Percentiles rank a stretch among this genome's conserved stretches.
Evolutionary conservation across 441 rosid species (phyloP).

Genomic region (Gossypium gossypioides): DNA sequence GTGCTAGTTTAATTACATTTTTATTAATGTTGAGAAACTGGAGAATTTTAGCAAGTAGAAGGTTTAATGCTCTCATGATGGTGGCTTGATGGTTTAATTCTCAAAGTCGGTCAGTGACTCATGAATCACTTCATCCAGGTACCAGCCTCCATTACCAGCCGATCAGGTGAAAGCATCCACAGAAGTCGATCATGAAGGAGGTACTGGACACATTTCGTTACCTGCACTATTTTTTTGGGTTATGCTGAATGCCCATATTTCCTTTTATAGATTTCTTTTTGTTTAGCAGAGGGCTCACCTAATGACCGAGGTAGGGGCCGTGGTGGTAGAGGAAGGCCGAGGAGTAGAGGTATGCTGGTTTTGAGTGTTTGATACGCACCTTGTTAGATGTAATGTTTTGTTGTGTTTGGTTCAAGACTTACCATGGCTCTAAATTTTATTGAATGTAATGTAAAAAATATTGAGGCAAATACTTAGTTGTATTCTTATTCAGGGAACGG

Average conservation of each 20-base stretch:
- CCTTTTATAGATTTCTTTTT: background rate
- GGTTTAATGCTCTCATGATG: background rate
- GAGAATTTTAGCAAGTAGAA: background rate
- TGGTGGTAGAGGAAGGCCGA: constrained; percentile 58
- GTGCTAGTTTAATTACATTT: background rate
- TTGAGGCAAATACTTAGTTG: background rate
- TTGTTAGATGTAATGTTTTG: constrained; percentile 11
- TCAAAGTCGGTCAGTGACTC: background rate
- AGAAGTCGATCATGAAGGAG: constrained; percentile 74
- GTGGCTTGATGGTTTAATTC: background rate
- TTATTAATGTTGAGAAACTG: background rate
- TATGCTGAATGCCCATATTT: background rate
- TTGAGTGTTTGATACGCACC: background rate
- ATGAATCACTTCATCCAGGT: constrained; percentile 32
- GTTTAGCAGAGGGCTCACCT: constrained; percentile 64
- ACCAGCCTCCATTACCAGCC: constrained; percentile 73
- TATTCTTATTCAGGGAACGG: constrained; percentile 43
- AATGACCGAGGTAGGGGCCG: constrained; percentile 62
- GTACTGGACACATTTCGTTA: constrained; percentile 23
- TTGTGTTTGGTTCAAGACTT: background rate
- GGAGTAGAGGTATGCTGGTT: constrained; percentile 54
- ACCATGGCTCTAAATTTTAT: background rate
- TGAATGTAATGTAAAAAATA: background rate
- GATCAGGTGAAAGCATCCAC: constrained; percentile 58
- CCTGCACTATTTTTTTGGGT: background rate